Base-by-base conservation (phyloP, 1,284 basidiomycete genomes). In the Rhodotorula sp. region DNA sequence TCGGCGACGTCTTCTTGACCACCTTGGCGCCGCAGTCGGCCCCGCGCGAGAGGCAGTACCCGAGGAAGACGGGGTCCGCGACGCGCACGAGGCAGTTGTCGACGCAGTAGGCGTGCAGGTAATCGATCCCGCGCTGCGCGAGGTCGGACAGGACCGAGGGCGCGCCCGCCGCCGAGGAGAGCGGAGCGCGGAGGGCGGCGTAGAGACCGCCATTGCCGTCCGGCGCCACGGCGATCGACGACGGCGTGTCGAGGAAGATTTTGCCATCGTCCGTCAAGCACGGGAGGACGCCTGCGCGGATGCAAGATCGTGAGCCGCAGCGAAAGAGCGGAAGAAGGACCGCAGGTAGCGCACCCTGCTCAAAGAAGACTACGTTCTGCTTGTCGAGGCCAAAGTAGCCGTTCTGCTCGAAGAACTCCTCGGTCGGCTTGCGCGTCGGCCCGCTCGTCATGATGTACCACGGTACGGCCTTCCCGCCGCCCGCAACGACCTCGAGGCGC, bases 371-470 rank as follows among this genome's bases (percentile, higher is more conserved):
- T 71, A 99, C 90, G 80, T 97, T 90, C 74, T 87, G 84, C 74
- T 87, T 80, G 68, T 89, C 82, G 68, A 99, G 86, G 8, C 96
- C 96, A 81, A 99, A 99, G 84, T 87, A 92, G 13, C 83, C 82
- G 83, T 94, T 86, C 77, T 87, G 84, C 71, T 83, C 84, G 83
- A 99, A 98, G 85, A 91, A 99, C 55, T 84, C 84, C 81, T 94
- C 91, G 37, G 97, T 99, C 65, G 90, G 90, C 69, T 84, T 84
- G 73, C 94, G 88, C 39, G 97, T 99, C 37, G 97, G 96, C 27
- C 95, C 95, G 79, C 92, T 94, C 69, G 96, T 99, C 97, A 99
- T 99, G 80, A 99, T 89, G 84, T 97, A 99, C 97, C 97, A 99
- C 64, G 89, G 91, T 72, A 98, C 88, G 64, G 90, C 88, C 44